Conservation (phyloP, 495 filamentous ascomycete genomes). For the Margaritispora aquatica region DNA sequence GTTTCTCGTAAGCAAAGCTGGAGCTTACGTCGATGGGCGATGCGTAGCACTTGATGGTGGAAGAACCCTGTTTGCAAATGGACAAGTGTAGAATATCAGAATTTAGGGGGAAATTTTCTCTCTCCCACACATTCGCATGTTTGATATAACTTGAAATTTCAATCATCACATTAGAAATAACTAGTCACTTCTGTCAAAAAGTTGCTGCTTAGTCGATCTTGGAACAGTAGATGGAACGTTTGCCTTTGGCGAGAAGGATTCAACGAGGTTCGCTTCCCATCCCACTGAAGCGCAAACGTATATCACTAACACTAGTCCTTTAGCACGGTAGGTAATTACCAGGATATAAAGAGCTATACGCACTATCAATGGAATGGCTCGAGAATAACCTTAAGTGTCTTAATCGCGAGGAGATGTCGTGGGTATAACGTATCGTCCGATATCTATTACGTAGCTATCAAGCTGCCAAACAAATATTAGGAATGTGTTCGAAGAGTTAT, state of each 20-base stretch:
- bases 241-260: too few species aligned
- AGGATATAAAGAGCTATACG: constrained; percentile 33
- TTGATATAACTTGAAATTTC: too few species aligned
- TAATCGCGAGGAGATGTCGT: constrained; percentile 45
- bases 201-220: too few species aligned
- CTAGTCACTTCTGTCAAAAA: too few species aligned
- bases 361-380: constrained; percentile 43
- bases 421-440: constrained; percentile 49
- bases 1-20: constrained; percentile 35
- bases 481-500: constrained; percentile 36
- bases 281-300: constrained; percentile 38
- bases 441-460: constrained; percentile 33
- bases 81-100: constrained; percentile 7
- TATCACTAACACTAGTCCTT: constrained; percentile 43
- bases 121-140: too few species aligned
- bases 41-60: constrained; percentile 18
- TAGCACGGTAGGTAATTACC: constrained; percentile 35
- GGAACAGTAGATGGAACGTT: too few species aligned
- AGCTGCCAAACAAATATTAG: constrained; percentile 30
- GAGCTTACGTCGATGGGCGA: constrained; percentile 23
- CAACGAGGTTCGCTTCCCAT: too few species aligned
- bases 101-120: background rate
- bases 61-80: constrained; percentile 19
- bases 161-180: too few species aligned
- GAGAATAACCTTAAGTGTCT: constrained; percentile 41